Evolutionary conservation across 2,329 filamentous ascomycete genomes (phyloP).

Genomic region (Trichocomaceae sp.): DNA sequence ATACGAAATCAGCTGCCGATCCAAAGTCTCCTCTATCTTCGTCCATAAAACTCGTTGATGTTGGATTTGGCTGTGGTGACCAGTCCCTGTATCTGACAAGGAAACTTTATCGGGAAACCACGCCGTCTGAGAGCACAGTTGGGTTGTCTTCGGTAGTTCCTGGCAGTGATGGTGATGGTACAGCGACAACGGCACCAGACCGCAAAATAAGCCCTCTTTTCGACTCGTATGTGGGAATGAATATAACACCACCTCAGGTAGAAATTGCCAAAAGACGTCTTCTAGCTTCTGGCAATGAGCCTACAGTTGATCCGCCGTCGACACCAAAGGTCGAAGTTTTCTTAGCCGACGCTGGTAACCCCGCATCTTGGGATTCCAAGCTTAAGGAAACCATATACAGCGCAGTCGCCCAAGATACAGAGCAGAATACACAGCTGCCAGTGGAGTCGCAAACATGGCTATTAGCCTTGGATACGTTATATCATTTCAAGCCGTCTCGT

Average conservation of each 20-base stretch:
- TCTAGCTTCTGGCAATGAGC: neutral
- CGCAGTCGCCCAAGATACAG: neutral
- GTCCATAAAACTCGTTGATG: slow-evolving; percentile 36
- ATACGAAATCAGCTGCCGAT: neutral
- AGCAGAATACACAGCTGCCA: neutral
- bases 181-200: neutral
- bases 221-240: slow-evolving; percentile 50
- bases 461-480: slow-evolving; percentile 51
- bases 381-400: slow-evolving; percentile 18
- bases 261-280: slow-evolving; percentile 24
- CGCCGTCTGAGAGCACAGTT: neutral
- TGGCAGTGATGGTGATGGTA: slow-evolving; percentile 4
- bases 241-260: slow-evolving; percentile 44
- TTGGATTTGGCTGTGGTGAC: slow-evolving; percentile 56
- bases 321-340: slow-evolving; percentile 32
- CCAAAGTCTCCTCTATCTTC: slow-evolving; percentile 9
- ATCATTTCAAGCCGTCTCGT: slow-evolving; percentile 52
- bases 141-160: neutral
- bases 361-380: slow-evolving; percentile 36
- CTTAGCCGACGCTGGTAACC: slow-evolving; percentile 46
- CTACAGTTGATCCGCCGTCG: neutral
- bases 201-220: slow-evolving; percentile 17
- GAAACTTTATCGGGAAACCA: slow-evolving; percentile 15
- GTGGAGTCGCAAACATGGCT: slow-evolving; percentile 41
- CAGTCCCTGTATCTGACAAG: slow-evolving; percentile 46